Conservation (phyloP, 2,329 filamentous ascomycete genomes). For the Hypoxylon sp. region DNA sequence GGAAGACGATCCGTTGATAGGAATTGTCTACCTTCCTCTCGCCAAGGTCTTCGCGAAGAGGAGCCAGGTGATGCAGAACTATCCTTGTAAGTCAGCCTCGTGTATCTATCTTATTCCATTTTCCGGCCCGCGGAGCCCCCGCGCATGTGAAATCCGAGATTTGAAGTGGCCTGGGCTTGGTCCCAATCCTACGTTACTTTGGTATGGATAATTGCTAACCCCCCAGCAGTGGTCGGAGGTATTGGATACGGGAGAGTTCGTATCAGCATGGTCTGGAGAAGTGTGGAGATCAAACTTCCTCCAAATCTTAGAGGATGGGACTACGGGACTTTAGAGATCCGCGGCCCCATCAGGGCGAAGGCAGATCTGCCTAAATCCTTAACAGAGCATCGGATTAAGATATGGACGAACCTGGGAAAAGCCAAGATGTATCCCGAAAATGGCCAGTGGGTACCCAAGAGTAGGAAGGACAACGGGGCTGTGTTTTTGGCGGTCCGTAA, state of each 20-base stretch:
- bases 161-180: background rate
- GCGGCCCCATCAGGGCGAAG: constrained; percentile 64
- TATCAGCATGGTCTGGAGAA: constrained; percentile 81
- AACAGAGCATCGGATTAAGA: constrained; percentile 67
- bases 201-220: constrained; percentile 25
- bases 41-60: constrained; percentile 72
- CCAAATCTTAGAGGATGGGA: constrained; percentile 76
- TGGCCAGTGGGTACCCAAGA: constrained; percentile 67
- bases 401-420: constrained; percentile 70
- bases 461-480: constrained; percentile 56
- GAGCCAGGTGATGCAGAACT: constrained; percentile 76
- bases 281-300: constrained; percentile 74
- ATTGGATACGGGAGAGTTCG: constrained; percentile 79
- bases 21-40: constrained; percentile 78
- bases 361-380: constrained; percentile 64
- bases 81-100: constrained; percentile 60
- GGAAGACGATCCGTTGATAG: constrained; percentile 78
- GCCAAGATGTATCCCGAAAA: constrained; percentile 71
- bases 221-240: constrained; percentile 69
- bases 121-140: background rate
- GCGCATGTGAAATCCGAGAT: background rate
- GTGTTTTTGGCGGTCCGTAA: constrained; percentile 71
- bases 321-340: constrained; percentile 77
- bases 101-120: background rate
- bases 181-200: constrained; percentile 5